Evolutionary conservation across 208 protist species (phyloP).

Genomic region (Strigomonas culicis): DNA sequence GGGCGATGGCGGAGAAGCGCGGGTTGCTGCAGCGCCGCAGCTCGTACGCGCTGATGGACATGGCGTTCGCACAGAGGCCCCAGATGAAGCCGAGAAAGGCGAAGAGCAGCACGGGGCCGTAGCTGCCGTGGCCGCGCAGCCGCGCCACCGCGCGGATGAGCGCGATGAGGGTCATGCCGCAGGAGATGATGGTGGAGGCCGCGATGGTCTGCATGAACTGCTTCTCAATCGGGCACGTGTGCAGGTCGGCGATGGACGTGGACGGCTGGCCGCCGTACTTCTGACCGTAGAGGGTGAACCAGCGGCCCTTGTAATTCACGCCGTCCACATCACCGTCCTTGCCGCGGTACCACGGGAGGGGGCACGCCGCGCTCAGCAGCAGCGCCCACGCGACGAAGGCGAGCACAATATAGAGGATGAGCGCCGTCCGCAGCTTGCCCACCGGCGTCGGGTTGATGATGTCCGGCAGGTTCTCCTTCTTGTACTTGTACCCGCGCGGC

Average conservation of each 20-base stretch:
- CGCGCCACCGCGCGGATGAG: constrained; percentile 27
- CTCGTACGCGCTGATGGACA: constrained; percentile 51
- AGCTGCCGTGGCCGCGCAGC: constrained; percentile 26
- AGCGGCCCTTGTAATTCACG: constrained; percentile 34
- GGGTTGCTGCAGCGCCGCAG: constrained; percentile 31
- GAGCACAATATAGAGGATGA: constrained; percentile 37
- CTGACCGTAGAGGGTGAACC: constrained; percentile 40
- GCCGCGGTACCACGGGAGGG: constrained; percentile 54
- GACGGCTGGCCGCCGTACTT: constrained; percentile 19
- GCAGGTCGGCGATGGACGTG: constrained; percentile 19
- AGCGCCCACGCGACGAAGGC: constrained; percentile 38
- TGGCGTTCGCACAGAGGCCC: constrained; percentile 43
- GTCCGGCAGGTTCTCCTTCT: constrained; percentile 24
- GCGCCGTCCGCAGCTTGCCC: constrained; percentile 17
- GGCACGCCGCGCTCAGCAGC: constrained; percentile 34
- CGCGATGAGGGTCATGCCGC: constrained; percentile 32
- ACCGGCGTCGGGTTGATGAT: constrained; percentile 34
- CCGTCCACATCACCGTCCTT: constrained; percentile 23
- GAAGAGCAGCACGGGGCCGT: constrained; percentile 47
- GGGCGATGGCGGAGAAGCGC: constrained; percentile 24
- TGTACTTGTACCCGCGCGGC: constrained; percentile 63
- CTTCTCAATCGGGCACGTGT: constrained; percentile 43
- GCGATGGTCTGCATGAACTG: constrained; percentile 63
- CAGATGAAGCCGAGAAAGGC: constrained; percentile 49
- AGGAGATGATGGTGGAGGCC: constrained; percentile 35